These are phyloP conservation scores for Penicillium sp. DNA, from an alignment of 2,329 filamentous ascomycete species.

Conservation along the genomic window DNA sequence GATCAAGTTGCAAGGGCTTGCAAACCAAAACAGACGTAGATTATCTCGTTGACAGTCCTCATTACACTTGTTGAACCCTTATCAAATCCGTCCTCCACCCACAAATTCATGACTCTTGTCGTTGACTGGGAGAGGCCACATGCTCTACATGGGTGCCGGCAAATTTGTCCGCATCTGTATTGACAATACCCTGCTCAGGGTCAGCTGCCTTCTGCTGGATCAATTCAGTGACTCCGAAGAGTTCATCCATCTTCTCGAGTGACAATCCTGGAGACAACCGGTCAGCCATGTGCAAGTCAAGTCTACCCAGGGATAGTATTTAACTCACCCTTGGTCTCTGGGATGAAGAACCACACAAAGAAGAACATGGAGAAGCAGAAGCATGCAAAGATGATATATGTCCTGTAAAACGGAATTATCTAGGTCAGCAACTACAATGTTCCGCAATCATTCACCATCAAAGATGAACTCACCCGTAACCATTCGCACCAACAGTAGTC, in stretches of 20 bases:
- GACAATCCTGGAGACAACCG: constrained; percentile 42
- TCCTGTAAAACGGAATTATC: not conserved
- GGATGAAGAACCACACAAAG: constrained; percentile 70
- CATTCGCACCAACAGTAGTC: constrained; percentile 53
- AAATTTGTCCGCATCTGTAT: constrained; percentile 14
- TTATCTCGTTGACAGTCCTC: not conserved
- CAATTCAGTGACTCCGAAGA: constrained; percentile 64
- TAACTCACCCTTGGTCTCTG: constrained; percentile 68
- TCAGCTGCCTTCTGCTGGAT: constrained; percentile 28
- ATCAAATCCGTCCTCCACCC: not conserved
- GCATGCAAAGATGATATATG: constrained; percentile 68
- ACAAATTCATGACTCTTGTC: not conserved
- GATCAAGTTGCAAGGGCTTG: not conserved
- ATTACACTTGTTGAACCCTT: not conserved
- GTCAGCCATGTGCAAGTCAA: not conserved
- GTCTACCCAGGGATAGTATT: not conserved
- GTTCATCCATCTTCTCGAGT: constrained; percentile 68
- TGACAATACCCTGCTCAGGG: constrained; percentile 20
- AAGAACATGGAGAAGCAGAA: constrained; percentile 69
- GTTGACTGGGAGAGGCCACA: constrained; percentile 1
- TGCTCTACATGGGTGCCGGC: constrained; percentile 20
- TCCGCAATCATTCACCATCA: too few relatives aligned
- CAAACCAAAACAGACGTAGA: not conserved
- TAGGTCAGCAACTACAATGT: not conserved
- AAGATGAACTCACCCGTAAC: constrained; percentile 56